Conservation (phyloP, 2,329 filamentous ascomycete species). For the Pyricularia grisea region DNA sequence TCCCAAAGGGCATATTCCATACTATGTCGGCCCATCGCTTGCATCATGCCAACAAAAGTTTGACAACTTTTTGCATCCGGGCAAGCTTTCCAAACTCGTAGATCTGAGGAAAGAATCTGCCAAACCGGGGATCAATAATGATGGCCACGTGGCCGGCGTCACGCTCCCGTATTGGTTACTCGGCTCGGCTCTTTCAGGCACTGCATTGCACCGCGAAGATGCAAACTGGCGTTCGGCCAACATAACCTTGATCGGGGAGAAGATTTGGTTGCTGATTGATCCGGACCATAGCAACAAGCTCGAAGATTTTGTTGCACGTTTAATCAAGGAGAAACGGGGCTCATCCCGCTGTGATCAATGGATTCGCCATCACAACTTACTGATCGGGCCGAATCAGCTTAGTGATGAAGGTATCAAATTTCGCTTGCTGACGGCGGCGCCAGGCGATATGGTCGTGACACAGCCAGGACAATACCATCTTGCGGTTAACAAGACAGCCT, state of each 20-base stretch:
- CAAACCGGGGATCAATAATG: neutral
- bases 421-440: neutral
- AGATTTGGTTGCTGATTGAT: neutral
- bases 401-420: neutral
- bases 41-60: neutral
- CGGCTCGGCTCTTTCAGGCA: neutral
- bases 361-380: slow-evolving; percentile 1
- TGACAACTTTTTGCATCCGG: neutral
- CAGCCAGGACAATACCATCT: neutral
- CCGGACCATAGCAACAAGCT: neutral
- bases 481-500: neutral
- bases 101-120: neutral
- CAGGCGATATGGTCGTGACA: neutral
- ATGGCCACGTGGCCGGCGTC: neutral
- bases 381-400: neutral
- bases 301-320: neutral
- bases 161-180: neutral
- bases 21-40: neutral
- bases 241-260: neutral
- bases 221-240: neutral
- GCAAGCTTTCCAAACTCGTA: neutral
- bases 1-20: neutral
- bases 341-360: neutral
- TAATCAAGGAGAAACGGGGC: neutral
- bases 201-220: neutral